Percentiles rank a stretch among this genome's conserved stretches.
Evolutionary conservation across 345 rosid genomes (phyloP).

Genomic region (Linum usitatissimum): DNA sequence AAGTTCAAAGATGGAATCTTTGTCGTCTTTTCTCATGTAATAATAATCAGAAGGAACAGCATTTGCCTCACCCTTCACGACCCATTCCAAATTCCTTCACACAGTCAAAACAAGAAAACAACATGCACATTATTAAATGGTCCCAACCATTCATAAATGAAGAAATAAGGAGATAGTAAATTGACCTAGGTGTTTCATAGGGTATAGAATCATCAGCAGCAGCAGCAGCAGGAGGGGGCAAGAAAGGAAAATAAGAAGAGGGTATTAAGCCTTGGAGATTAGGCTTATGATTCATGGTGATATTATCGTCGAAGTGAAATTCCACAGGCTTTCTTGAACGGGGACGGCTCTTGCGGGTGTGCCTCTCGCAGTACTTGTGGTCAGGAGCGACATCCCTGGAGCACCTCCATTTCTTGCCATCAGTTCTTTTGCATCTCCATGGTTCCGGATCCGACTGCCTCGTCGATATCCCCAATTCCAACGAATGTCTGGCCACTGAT

Average conservation of each 20-base stretch:
- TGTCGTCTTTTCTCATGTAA: constrained; percentile 19
- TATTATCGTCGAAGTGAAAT: constrained; percentile 13
- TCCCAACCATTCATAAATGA: background rate
- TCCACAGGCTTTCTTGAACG: constrained; percentile 97
- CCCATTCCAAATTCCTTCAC: constrained; percentile 74
- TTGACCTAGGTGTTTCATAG: constrained; percentile 48
- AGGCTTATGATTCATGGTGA: background rate
- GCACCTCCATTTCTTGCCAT: constrained; percentile 80
- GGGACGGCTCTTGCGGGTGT: constrained; percentile 60
- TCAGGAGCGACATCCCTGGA: constrained; percentile 60
- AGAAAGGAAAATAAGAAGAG: constrained; percentile 14
- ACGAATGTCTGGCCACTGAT: constrained; percentile 6
- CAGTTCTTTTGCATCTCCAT: constrained; percentile 71
- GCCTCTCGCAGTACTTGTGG: constrained; percentile 67
- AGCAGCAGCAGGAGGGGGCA: constrained; percentile 18
- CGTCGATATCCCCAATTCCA: constrained; percentile 16
- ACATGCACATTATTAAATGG: background rate
- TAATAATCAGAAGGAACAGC: constrained; percentile 25
- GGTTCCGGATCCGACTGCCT: constrained; percentile 39
- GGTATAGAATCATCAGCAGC: constrained; percentile 10
- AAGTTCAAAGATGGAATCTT: background rate
- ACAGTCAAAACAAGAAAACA: constrained; percentile 6
- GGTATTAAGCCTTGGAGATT: too few relatives aligned
- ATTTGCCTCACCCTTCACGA: constrained; percentile 43
- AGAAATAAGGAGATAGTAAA: constrained; percentile 1